phyloP scores from a whole-genome alignment of 805 yeast genomes.

The Yamadazyma phyllophila region DNA sequence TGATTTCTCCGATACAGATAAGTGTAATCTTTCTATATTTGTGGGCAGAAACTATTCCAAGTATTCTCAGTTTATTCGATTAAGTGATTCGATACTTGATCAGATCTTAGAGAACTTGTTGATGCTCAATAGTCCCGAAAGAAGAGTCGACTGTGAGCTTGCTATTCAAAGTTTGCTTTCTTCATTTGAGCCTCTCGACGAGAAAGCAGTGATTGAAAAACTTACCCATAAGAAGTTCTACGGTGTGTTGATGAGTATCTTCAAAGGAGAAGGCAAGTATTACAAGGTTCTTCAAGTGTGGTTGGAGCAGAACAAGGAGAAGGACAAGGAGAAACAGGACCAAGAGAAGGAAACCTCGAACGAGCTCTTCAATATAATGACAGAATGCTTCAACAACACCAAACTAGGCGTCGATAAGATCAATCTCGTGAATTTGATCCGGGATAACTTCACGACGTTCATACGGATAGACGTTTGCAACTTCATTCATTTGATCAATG shows the following conservation, averaged over 20 bases:
- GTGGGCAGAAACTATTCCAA: conserved; percentile 80
- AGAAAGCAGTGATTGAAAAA: conserved; percentile 46
- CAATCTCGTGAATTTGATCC: conserved; percentile 22
- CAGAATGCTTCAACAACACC: conserved; percentile 19
- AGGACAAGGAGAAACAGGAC: conserved; percentile 6
- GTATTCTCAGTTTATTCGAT: conserved; percentile 74
- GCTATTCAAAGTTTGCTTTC: conserved; percentile 74
- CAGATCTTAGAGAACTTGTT: conserved; percentile 52
- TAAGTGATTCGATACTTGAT: conserved; percentile 59
- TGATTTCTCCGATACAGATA: conserved; percentile 22
- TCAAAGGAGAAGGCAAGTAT: conserved; percentile 50
- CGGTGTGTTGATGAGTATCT: conserved; percentile 57
- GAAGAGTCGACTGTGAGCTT: conserved; percentile 64
- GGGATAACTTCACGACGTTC: conserved; percentile 23
- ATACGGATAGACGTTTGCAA: conserved; percentile 27
- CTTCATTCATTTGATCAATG: conserved; percentile 36
- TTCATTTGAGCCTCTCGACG: conserved; percentile 57
- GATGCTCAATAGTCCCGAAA: conserved; percentile 25
- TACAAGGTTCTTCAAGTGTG: conserved; percentile 56
- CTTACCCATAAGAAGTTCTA: conserved; percentile 55
- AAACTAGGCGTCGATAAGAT: conserved; percentile 22
- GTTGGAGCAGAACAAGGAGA: conserved; percentile 25
- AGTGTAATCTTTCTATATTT: conserved; percentile 57
- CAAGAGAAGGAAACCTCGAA: conserved; percentile 9
- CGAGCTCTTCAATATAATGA: conserved; percentile 24